phyloP scores from a whole-genome alignment of 2,329 filamentous ascomycete genomes.

The Colletotrichum sojae region DNA sequence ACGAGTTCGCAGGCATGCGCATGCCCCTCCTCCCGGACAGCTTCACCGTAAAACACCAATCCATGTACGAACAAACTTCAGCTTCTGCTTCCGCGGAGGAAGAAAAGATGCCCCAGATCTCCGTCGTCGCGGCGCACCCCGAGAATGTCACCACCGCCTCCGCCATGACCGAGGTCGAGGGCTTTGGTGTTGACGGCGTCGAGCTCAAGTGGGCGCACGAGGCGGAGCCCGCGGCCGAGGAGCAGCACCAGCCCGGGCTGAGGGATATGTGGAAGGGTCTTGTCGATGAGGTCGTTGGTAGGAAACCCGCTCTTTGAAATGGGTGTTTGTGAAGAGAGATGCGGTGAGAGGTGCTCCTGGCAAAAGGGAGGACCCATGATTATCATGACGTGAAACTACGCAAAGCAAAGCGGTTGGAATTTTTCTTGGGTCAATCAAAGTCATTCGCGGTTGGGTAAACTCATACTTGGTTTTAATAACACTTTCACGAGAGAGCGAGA shows the following conservation, averaged over 20 bases:
- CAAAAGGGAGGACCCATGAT: slow-evolving; percentile 6
- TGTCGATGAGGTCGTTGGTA: slow-evolving; percentile 62
- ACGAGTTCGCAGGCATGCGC: slow-evolving; percentile 60
- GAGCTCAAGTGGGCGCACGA: slow-evolving; percentile 68
- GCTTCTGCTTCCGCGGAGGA: slow-evolving; percentile 47
- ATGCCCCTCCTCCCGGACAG: slow-evolving; percentile 74
- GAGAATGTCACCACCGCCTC: slow-evolving; percentile 64
- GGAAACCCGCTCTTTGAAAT: slow-evolving; percentile 29
- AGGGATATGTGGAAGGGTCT: slow-evolving; percentile 70
- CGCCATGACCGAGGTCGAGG: slow-evolving; percentile 71
- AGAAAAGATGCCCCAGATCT: slow-evolving; percentile 57
- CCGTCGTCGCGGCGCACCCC: slow-evolving; percentile 70
- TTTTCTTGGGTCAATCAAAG: background rate
- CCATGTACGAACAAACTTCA: slow-evolving; percentile 57
- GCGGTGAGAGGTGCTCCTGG: background rate
- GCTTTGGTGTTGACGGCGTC: slow-evolving; percentile 69
- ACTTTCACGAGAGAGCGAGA: background rate
- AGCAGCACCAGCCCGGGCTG: slow-evolving; percentile 56
- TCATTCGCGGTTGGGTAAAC: background rate
- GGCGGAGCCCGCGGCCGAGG: slow-evolving; percentile 46
- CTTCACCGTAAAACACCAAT: slow-evolving; percentile 59
- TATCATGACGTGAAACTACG: slow-evolving; percentile 37
- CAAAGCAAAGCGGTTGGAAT: slow-evolving; percentile 33
- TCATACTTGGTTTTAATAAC: slow-evolving; percentile 30
- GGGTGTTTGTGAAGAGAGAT: background rate